Base-by-base conservation (phyloP, 139 green algal species). In the Gonium pectorale region DNA sequence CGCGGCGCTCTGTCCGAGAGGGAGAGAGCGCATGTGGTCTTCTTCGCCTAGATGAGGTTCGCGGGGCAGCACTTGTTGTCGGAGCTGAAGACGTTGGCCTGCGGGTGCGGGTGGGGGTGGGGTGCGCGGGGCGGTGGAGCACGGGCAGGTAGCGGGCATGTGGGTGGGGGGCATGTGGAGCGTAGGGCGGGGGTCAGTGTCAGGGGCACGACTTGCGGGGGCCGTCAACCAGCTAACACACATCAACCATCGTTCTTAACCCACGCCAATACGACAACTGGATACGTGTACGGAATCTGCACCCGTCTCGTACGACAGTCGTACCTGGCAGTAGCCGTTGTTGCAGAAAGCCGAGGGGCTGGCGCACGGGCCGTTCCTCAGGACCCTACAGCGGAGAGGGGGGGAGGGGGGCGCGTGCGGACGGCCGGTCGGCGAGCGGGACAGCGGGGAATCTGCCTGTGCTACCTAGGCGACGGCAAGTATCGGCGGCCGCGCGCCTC, bases 21-120 rank as follows among this genome's bases (percentile, higher is more conserved):
- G n/a, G n/a, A n/a, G n/a, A n/a, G n/a, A n/a, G n/a, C n/a, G n/a
- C n/a, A n/a, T n/a, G n/a, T n/a, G n/a, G n/a, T n/a, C n/a, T n/a
- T n/a, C n/a, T n/a, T n/a, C n/a, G n/a, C n/a, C n/a, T n/a, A 56
- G 40, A 77, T 60, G 41, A 77, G 7, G 43, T 59, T 62, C 9
- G 68, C 68, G 3, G 68, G 68, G 68, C 68, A 77, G 68, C 68
- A 77, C 15, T 40, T 60, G 68, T 77, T 77, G 41, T 77, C 13
- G 29, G 26, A 29, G 68, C 7, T 33, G 29, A 77, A 77, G 29
- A 60, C 44, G 68, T 77, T 77, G 9, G 43, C 68, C 35, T 71
- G 64, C 60, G n/a, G 7, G 60, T 11, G 5, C 4, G 60, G 60
- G 60, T 41, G 29, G 60, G 21, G 15, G 29, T 27, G n/a, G 27